Evolutionary conservation across 2,329 filamentous ascomycete genomes (phyloP).

Genomic region (Pseudogymnoascus sp.): DNA sequence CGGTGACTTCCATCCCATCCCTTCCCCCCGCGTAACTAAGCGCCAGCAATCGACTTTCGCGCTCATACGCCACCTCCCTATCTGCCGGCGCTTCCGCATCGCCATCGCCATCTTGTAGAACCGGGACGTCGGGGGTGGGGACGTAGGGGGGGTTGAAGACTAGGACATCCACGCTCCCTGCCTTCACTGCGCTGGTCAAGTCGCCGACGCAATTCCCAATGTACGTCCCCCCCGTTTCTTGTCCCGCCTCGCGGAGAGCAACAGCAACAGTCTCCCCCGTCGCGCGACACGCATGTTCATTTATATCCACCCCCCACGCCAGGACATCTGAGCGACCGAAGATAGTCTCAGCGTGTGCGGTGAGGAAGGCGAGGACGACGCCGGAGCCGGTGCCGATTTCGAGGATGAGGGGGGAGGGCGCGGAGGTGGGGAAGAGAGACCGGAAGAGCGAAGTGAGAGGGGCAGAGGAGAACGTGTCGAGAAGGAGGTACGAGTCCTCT

Average conservation of each 20-base stretch:
- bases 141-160: conserved; percentile 98
- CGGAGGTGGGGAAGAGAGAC: conserved; percentile 45
- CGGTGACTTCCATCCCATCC: conserved; percentile 91
- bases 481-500: conserved; percentile 89
- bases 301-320: conserved; percentile 75
- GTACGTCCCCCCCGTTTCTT: conserved; percentile 36
- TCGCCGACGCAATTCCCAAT: conserved; percentile 64
- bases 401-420: conserved; percentile 56
- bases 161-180: conserved; percentile 64
- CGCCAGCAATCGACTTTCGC: conserved; percentile 74
- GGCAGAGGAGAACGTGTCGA: conserved; percentile 76
- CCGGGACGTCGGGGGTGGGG: conserved; percentile 68
- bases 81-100: conserved; percentile 21
- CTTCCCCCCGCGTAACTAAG: conserved; percentile 82
- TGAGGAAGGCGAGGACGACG: conserved; percentile 82
- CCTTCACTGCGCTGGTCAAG: conserved; percentile 53
- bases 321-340: conserved; percentile 66
- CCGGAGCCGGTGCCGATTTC: conserved; percentile 90
- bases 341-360: conserved; percentile 63
- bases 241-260: conserved; percentile 36
- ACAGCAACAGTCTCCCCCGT: conserved; percentile 58
- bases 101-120: conserved; percentile 29
- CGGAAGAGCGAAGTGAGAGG: conserved; percentile 63
- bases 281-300: conserved; percentile 71
- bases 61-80: conserved; percentile 50